A percentile compares a stretch with the other conserved stretches of the same genome.
These are phyloP conservation scores for Thalia dealbata DNA, from an alignment of 176 grass and related monocot genomes.

Conservation along the genomic window DNA sequence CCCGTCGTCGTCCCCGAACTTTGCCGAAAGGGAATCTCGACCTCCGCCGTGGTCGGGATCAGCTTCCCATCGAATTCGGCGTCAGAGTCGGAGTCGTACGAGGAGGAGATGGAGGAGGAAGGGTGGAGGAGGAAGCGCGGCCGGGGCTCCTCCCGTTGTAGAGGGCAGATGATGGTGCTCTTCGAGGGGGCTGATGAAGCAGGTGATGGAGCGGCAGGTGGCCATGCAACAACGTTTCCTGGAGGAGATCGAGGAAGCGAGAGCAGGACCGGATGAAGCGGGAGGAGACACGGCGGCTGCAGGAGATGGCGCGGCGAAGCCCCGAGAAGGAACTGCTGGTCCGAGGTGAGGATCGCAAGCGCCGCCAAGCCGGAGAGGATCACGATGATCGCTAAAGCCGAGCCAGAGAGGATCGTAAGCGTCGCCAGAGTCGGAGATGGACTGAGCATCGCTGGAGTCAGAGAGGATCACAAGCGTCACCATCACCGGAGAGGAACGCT, in stretches of 20 bases:
- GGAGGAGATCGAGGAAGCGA: slow-evolving; percentile 81
- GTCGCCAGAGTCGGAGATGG: too few relatives aligned
- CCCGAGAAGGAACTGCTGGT: slow-evolving; percentile 82
- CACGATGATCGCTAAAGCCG: too few relatives aligned
- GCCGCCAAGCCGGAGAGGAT: too few relatives aligned
- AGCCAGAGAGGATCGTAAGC: too few relatives aligned
- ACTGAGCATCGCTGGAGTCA: too few relatives aligned
- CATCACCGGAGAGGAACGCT: too few relatives aligned
- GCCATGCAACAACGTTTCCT: slow-evolving; percentile 83
- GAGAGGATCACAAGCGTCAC: too few relatives aligned
- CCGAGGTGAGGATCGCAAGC: slow-evolving; percentile 75
- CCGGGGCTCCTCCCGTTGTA: not conserved
- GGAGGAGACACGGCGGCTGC: slow-evolving; percentile 87
- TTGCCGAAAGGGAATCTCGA: slow-evolving; percentile 14
- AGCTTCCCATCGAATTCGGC: slow-evolving; percentile 89
- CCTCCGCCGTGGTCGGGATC: slow-evolving; percentile 19
- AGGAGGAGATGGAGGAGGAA: slow-evolving; percentile 55
- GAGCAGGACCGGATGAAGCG: slow-evolving; percentile 94
- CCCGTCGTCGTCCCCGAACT: not conserved
- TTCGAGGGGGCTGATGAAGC: slow-evolving; percentile 85
- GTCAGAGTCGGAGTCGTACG: slow-evolving; percentile 61
- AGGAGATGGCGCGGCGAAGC: slow-evolving; percentile 72
- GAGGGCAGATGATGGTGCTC: slow-evolving; percentile 76
- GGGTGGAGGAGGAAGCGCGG: slow-evolving; percentile 13
- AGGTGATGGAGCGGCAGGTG: slow-evolving; percentile 95